These are phyloP conservation scores for Lipomyces kockii DNA, from an alignment of 805 yeast genomes.

Conservation along the genomic window DNA sequence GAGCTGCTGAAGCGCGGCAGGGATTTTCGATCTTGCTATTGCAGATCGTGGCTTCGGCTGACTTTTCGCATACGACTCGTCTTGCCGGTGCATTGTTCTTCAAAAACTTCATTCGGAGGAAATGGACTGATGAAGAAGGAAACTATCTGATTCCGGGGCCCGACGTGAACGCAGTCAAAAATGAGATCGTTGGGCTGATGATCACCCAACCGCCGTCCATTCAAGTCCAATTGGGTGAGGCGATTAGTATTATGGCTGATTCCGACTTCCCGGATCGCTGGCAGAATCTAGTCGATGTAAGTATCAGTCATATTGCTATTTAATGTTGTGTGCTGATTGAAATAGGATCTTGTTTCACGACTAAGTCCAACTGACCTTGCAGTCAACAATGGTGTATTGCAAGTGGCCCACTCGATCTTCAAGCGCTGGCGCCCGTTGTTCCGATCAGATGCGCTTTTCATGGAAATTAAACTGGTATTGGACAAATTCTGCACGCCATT, in stretches of 20 bases:
- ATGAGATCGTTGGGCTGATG: conserved; percentile 85
- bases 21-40: conserved; percentile 80
- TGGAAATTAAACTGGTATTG: conserved; percentile 85
- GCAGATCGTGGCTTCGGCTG: conserved; percentile 72
- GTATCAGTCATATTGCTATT: conserved; percentile 6
- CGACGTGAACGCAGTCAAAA: conserved; percentile 72
- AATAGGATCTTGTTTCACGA: conserved; percentile 61
- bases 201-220: conserved; percentile 70
- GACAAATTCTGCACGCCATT: conserved; percentile 83
- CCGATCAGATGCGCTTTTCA: conserved; percentile 84
- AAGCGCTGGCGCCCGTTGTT: conserved; percentile 96
- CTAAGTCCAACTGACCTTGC: conserved; percentile 69
- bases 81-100: conserved; percentile 89
- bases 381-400: conserved; percentile 80
- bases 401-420: conserved; percentile 94
- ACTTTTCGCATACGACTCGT: conserved; percentile 59
- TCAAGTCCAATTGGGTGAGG: conserved; percentile 94
- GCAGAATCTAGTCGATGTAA: conserved; percentile 71
- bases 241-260: conserved; percentile 90
- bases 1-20: conserved; percentile 62
- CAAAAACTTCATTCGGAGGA: conserved; percentile 81
- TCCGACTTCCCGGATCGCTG: conserved; percentile 93
- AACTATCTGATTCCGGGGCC: conserved; percentile 61
- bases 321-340: not conserved
- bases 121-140: conserved; percentile 88